phyloP scores from a whole-genome alignment of 352 stramenopile species.

The Thalassiosira hispida region DNA sequence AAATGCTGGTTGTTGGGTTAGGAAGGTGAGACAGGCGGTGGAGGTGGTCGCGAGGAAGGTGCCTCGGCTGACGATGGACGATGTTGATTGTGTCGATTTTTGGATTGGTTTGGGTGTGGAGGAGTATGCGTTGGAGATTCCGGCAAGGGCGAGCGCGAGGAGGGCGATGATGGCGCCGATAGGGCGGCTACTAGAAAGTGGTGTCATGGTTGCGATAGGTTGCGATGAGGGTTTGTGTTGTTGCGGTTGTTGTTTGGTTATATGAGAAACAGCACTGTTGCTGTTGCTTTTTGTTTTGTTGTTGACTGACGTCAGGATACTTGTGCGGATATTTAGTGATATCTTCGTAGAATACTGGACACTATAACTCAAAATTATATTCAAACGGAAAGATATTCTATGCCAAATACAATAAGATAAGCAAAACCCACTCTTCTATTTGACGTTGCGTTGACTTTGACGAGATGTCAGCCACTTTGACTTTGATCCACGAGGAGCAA shows the following conservation, averaged over 20 bases:
- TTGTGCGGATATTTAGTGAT: no score
- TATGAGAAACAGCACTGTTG: no score
- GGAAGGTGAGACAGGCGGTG: slow-evolving; percentile 24
- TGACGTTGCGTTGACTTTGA: no score
- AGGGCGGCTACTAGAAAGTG: slow-evolving; percentile 7
- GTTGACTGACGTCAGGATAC: no score
- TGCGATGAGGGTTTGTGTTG: not conserved
- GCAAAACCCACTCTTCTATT: no score
- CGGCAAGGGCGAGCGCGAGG: slow-evolving; percentile 12
- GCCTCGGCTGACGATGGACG: slow-evolving; percentile 8
- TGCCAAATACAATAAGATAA: no score
- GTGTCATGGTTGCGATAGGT: slow-evolving; percentile 11
- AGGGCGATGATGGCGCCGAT: slow-evolving; percentile 3
- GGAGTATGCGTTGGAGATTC: slow-evolving; percentile 28
- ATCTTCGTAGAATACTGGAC: no score
- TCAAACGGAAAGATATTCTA: no score
- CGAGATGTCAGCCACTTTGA: not conserved
- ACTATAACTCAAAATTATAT: no score
- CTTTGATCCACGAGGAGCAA: slow-evolving; percentile 51
- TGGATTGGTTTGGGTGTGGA: slow-evolving; percentile 2
- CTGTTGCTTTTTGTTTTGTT: no score
- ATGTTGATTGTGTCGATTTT: slow-evolving; percentile 6
- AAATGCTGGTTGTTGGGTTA: slow-evolving; percentile 22
- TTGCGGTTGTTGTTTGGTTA: not conserved
- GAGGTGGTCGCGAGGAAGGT: slow-evolving; percentile 26